phyloP scores from a whole-genome alignment of 2,329 filamentous ascomycete species.

The Fusarium sp. region DNA sequence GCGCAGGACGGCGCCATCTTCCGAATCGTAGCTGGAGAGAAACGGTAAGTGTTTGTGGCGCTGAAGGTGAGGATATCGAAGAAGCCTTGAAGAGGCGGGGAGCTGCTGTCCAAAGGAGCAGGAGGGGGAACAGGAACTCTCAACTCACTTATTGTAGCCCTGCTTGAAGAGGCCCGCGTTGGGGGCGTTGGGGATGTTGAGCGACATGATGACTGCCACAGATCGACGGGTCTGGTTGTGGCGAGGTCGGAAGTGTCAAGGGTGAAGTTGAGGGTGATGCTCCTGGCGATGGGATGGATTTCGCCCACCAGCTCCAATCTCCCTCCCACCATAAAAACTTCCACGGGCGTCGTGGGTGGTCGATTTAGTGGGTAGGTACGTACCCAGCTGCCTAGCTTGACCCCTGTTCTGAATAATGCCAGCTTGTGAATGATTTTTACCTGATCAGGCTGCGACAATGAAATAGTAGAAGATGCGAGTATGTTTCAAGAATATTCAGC shows the following conservation, averaged over 20 bases:
- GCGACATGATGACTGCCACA: constrained; percentile 76
- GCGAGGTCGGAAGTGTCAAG: constrained; percentile 35
- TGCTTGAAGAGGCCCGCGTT: constrained; percentile 95
- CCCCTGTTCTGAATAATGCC: neutral
- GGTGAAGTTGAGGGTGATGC: constrained; percentile 39
- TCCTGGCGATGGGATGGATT: constrained; percentile 37
- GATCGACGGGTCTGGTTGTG: constrained; percentile 32
- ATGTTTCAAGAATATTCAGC: neutral
- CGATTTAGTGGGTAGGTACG: constrained; percentile 44
- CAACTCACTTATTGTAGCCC: constrained; percentile 95
- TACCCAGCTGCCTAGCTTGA: constrained; percentile 34
- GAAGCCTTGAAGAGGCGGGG: constrained; percentile 44
- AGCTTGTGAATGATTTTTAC: neutral
- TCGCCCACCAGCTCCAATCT: constrained; percentile 42
- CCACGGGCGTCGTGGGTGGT: constrained; percentile 39
- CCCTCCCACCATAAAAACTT: constrained; percentile 46
- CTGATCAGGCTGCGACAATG: no score
- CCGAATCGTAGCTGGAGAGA: constrained; percentile 85
- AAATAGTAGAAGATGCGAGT: no score
- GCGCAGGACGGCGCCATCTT: constrained; percentile 97
- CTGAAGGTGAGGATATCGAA: constrained; percentile 6
- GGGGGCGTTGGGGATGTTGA: constrained; percentile 94
- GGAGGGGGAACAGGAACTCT: constrained; percentile 53
- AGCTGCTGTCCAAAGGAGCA: constrained; percentile 39
- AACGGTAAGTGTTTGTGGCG: constrained; percentile 4